These are phyloP conservation scores for Rhynchospora pubera DNA, from an alignment of 176 grass and related monocot species.

Conservation along the genomic window DNA sequence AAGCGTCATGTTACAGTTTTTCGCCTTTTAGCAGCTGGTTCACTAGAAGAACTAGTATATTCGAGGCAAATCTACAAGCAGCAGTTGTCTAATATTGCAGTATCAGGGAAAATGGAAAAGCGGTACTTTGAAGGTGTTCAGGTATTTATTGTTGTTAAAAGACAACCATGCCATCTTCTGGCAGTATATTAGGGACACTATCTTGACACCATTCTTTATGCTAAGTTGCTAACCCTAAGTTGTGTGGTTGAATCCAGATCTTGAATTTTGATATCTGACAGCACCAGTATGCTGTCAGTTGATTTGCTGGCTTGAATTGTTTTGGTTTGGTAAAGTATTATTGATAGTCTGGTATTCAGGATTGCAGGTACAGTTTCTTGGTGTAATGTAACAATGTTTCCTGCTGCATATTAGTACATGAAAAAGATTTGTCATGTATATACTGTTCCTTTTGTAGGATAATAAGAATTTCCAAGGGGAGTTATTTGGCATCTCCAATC, in stretches of 20 bases:
- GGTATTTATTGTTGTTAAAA: conserved; percentile 37
- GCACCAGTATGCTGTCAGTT: neutral
- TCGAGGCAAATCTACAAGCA: conserved; percentile 95
- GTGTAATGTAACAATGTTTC: neutral
- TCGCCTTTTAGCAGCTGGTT: conserved; percentile 89
- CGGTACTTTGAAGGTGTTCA: conserved; percentile 96
- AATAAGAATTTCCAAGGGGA: conserved; percentile 96
- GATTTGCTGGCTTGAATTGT: neutral
- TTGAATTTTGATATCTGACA: neutral
- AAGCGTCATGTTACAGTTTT: conserved; percentile 84
- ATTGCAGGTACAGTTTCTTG: neutral
- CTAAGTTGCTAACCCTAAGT: neutral
- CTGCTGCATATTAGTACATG: neutral
- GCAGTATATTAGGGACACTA: conserved; percentile 8
- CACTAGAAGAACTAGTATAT: conserved; percentile 94
- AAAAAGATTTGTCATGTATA: neutral
- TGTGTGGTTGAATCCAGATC: neutral
- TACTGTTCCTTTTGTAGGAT: conserved; percentile 41
- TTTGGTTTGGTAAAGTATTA: neutral
- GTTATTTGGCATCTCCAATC: conserved; percentile 95
- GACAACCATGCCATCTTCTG: neutral
- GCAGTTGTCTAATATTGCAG: conserved; percentile 90
- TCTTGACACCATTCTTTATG: neutral
- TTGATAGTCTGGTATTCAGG: neutral
- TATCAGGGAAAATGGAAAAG: conserved; percentile 90